Evolutionary conservation across 192 early-diverging fungal species (phyloP), one percentile per base, ranked within the genome.

Genomic region (Thoreauomyces humboldtii): DNA sequence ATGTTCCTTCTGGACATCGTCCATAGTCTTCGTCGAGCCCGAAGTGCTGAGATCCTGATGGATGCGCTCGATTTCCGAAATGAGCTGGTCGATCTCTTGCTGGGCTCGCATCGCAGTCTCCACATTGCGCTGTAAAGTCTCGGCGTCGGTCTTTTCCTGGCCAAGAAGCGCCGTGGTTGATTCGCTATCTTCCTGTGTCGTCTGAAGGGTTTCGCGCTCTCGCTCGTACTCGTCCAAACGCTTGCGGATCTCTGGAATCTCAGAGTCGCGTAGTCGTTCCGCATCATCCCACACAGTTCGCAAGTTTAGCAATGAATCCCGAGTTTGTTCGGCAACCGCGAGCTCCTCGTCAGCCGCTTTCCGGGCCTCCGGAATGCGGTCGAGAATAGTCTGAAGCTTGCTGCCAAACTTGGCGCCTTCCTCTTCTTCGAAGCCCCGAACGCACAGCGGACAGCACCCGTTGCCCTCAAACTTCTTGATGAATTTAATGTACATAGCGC

Each of bases 401-500:
- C 37, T 61, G 14, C 67, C 14, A 74, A 78, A 80, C 36, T 32
- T 59, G 21, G 63, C 54, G 19, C 38, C 61, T 14, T 86, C 90
- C 12, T 80, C 70, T 35, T 57, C 61, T n/a, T 70, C 71, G 73
- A 94, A 96, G 0, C 73, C 75, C n/a, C 91, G 86, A 15, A 72
- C 72, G 69, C 95, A 98, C 5, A 98, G 77, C 9, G 94, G 91
- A 54, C 95, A 98, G 25, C 79, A 70, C 33, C 88, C 81, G 36
- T 74, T 77, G 14, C 70, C 72, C 51, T 91, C 68, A n/a, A 84
- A 79, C 61, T 86, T 80, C 14, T 68, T 61, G n/a, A 90, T 69
- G 46, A 87, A 94, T 2, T 85, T 77, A 19, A 36, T 61, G 62
- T 91, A 94, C 73, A 92, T 79, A 1, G 74, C 65, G 35, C 72